These are phyloP conservation scores for Chrysoporthe austroafricana DNA, from an alignment of 2,329 filamentous ascomycete genomes.

Conservation along the genomic window DNA sequence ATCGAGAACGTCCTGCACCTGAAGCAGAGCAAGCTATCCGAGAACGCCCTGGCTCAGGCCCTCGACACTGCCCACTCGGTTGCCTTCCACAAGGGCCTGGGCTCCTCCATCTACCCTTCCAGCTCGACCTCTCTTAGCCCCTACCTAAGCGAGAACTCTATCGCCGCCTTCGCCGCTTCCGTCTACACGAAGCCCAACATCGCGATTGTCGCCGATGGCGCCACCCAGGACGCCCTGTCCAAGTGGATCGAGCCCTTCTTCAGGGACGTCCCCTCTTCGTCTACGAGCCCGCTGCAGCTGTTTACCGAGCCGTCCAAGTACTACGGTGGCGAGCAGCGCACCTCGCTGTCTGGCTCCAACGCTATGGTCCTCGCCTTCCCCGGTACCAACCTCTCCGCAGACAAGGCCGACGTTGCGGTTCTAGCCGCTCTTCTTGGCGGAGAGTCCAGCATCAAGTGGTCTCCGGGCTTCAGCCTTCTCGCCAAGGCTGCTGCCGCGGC, in stretches of 20 bases:
- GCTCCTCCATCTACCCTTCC: slow-evolving; percentile 74
- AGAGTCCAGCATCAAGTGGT: slow-evolving; percentile 92
- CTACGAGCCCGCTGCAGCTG: slow-evolving; percentile 56
- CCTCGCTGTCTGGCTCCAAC: slow-evolving; percentile 72
- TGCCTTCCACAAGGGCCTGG: slow-evolving; percentile 93
- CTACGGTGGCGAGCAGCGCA: slow-evolving; percentile 93
- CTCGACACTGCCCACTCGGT: slow-evolving; percentile 83
- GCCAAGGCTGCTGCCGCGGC: slow-evolving; percentile 74
- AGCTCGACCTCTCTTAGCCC: slow-evolving; percentile 73
- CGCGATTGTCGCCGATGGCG: slow-evolving; percentile 87
- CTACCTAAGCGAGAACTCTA: slow-evolving; percentile 77
- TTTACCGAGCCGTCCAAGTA: slow-evolving; percentile 76
- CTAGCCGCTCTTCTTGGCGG: slow-evolving; percentile 89
- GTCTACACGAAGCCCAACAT: slow-evolving; percentile 92
- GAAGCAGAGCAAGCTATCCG: slow-evolving; percentile 74
- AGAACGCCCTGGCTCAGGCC: slow-evolving; percentile 68
- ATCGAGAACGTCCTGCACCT: slow-evolving; percentile 76
- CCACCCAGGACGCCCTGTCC: slow-evolving; percentile 72
- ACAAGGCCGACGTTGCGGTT: slow-evolving; percentile 89
- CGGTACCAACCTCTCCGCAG: slow-evolving; percentile 77
- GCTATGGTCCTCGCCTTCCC: slow-evolving; percentile 90
- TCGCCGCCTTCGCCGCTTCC: slow-evolving; percentile 75
- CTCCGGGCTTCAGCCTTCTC: slow-evolving; percentile 87
- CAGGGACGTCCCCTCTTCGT: slow-evolving; percentile 64
- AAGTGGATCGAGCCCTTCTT: slow-evolving; percentile 97